Percentiles rank a stretch among this genome's conserved stretches.
These are phyloP conservation scores for Cladosporium oxysporum DNA, from an alignment of 2,329 filamentous ascomycete species.

Conservation along the genomic window DNA sequence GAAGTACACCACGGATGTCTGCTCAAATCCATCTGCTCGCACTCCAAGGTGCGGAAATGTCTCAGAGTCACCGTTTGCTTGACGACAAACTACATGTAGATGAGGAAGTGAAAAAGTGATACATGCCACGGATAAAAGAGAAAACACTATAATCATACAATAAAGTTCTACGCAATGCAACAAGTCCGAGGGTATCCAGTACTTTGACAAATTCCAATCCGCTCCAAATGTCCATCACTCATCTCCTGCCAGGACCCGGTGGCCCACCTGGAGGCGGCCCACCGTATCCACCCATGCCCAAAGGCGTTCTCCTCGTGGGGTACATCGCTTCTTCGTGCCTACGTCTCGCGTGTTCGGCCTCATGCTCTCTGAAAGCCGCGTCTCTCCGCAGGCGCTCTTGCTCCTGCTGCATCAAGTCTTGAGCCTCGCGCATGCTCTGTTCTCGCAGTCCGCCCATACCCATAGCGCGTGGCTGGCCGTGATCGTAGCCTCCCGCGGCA, in stretches of 20 bases:
- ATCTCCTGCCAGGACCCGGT: slow-evolving; percentile 13
- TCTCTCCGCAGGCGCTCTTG: slow-evolving; percentile 22
- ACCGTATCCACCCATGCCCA: slow-evolving; percentile 17
- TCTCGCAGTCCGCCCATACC: slow-evolving; percentile 26
- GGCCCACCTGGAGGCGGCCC: slow-evolving; percentile 9
- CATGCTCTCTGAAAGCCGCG: slow-evolving; percentile 17
- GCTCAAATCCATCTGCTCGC: background rate
- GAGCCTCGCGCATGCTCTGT: slow-evolving; percentile 29
- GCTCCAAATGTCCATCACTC: background rate
- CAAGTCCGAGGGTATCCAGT: slow-evolving; percentile 19
- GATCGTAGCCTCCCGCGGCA: slow-evolving; percentile 1
- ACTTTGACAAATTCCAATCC: slow-evolving; percentile 4
- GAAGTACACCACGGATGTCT: background rate
- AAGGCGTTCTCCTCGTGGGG: slow-evolving; percentile 7
- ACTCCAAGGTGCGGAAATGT: background rate
- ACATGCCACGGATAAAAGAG: background rate
- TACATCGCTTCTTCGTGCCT: slow-evolving; percentile 23
- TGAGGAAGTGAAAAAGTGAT: background rate
- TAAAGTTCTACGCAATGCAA: slow-evolving; percentile 15
- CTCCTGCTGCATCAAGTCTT: slow-evolving; percentile 26
- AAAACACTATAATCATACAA: slow-evolving; percentile 14
- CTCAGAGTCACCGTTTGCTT: background rate
- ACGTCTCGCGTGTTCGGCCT: slow-evolving; percentile 25
- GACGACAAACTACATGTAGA: background rate
- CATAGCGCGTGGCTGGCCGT: slow-evolving; percentile 10